phyloP scores from a whole-genome alignment of 495 filamentous ascomycete species.

The Trichoderma gamsii region DNA sequence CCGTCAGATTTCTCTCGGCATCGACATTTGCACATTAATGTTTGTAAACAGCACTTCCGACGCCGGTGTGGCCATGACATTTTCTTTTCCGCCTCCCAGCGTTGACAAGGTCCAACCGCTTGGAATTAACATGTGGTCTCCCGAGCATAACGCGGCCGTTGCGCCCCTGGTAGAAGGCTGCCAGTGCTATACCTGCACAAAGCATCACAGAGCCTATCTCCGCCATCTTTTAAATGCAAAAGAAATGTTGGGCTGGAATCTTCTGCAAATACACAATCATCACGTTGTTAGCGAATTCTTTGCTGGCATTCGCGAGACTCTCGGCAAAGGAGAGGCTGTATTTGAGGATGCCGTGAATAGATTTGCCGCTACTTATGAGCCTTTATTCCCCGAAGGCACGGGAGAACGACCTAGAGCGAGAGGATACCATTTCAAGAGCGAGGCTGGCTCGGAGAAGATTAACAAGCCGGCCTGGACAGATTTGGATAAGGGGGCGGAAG shows the following conservation, averaged over 20 bases:
- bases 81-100: constrained; percentile 51
- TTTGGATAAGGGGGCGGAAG: constrained; percentile 18
- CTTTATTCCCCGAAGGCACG: constrained; percentile 61
- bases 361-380: constrained; percentile 60
- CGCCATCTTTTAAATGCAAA: constrained; percentile 80
- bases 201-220: constrained; percentile 80
- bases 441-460: constrained; percentile 59
- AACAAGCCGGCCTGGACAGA: constrained; percentile 60
- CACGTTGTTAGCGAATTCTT: constrained; percentile 70
- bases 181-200: constrained; percentile 74
- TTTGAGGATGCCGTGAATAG: constrained; percentile 53
- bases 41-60: constrained; percentile 72
- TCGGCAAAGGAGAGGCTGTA: constrained; percentile 48
- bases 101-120: constrained; percentile 40
- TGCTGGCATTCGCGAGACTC: constrained; percentile 47
- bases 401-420: constrained; percentile 76
- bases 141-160: constrained; percentile 49
- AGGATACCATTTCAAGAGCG: constrained; percentile 76
- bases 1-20: constrained; percentile 62
- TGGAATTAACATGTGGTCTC: constrained; percentile 69
- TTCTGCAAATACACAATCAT: constrained; percentile 88
- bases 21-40: constrained; percentile 72
- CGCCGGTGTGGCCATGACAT: constrained; percentile 76
- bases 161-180: constrained; percentile 56
- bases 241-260: constrained; percentile 94